These are phyloP conservation scores for Colletotrichum musicola DNA, from an alignment of 2,329 filamentous ascomycete genomes.

Conservation along the genomic window DNA sequence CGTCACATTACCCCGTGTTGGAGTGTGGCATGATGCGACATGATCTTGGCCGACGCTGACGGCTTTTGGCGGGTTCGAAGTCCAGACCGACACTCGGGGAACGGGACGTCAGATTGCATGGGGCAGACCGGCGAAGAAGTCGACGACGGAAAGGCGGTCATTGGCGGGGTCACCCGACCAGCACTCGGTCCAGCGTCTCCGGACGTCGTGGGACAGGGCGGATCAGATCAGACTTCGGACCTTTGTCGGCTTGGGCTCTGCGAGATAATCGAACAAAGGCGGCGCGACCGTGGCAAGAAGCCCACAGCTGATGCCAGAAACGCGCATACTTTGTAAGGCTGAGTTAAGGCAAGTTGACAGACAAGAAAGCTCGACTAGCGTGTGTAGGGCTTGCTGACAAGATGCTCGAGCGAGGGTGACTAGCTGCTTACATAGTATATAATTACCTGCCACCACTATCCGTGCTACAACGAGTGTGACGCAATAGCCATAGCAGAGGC, in stretches of 20 bases:
- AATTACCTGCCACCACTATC: too few relatives aligned
- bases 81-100: constrained; percentile 22
- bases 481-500: constrained; percentile 14
- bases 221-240: background rate
- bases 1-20: constrained; percentile 25
- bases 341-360: constrained; percentile 9
- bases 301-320: background rate
- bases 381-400: constrained; percentile 22
- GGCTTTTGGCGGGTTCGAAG: background rate
- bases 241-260: background rate
- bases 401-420: constrained; percentile 12
- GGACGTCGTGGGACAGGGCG: background rate
- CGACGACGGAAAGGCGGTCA: background rate
- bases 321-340: constrained; percentile 30
- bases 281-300: background rate
- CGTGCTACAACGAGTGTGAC: constrained; percentile 4
- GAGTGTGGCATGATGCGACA: constrained; percentile 11
- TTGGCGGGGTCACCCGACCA: background rate
- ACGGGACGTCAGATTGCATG: constrained; percentile 5
- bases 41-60: constrained; percentile 13
- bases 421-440: constrained; percentile 16
- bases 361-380: background rate
- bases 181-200: background rate
- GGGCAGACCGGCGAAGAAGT: background rate
- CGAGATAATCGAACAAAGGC: background rate